Evolutionary conservation across 2,329 filamentous ascomycete genomes (phyloP), one percentile per base, ranked within the genome.

Genomic region (Trichoderma sp.): DNA sequence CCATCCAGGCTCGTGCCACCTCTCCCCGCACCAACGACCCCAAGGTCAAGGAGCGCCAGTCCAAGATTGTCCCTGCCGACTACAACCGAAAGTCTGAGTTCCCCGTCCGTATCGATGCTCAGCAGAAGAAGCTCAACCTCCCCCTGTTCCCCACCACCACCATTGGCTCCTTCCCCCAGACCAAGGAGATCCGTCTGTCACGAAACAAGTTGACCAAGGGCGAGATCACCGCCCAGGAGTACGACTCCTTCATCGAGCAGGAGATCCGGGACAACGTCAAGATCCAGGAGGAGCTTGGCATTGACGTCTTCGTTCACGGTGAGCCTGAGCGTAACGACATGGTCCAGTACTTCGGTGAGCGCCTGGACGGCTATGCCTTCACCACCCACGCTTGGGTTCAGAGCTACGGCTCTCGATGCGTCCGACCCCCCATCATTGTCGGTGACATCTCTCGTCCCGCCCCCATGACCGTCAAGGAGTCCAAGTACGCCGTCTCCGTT

Each of bases 261-360:
- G 96, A 99, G 90, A 99, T 99, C 79, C 88, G 94, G 80, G 92
- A 97, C 75, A 94, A 95, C 81, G 90, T 99, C 85, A 93, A 94
- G 88, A 93, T 98, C 84, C 96, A 99, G 87, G 94, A 98, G 80
- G 96, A 98, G 87, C 95, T 99, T 80, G 94, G 90, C 84, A 92
- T 99, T 70, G 96, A 99, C 79, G 96, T 99, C 83, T 93, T 93
- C 82, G 96, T 99, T 76, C 96, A 99, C 88, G 96, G 96, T 82
- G 96, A 99, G 90, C 96, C 96, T 73, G 96, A 99, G 91, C 94
- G 96, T 84, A 99, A 99, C 87, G 96, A 99, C 91, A 99, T 99
- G 96, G 96, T 99, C 69, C 96, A 99, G 86, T 99, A 98, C 91
- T 99, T 99, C 79, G 96, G 96, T 85, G 96, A 99, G 90, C 93